phyloP scores from a whole-genome alignment of 2,329 filamentous ascomycete genomes.

The Paracoccidioides brasiliensis region DNA sequence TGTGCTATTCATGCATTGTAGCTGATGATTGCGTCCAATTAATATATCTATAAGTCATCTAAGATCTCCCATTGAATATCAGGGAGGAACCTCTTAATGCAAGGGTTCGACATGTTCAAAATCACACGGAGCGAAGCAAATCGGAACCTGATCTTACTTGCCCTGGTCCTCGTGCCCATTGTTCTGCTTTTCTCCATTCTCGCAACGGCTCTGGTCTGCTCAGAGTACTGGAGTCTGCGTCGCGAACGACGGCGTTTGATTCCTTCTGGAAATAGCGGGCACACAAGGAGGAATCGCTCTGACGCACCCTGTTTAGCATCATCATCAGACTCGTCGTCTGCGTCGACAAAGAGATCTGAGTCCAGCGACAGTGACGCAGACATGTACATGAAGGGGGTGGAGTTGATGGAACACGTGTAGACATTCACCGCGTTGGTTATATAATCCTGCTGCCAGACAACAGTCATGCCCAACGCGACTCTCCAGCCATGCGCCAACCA shows the following conservation, averaged over 20 bases:
- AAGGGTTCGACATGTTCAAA: not conserved
- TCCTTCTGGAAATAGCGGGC: constrained; percentile 15
- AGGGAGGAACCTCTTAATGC: not conserved
- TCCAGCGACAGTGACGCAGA: constrained; percentile 17
- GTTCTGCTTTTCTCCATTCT: constrained; percentile 29
- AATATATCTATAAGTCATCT: not conserved
- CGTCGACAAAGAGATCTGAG: constrained; percentile 22
- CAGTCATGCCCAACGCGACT: not conserved
- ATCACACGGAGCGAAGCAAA: constrained; percentile 6
- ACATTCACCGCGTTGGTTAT: not conserved
- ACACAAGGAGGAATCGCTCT: constrained; percentile 18
- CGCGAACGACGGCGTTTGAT: constrained; percentile 14
- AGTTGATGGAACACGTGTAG: constrained; percentile 11
- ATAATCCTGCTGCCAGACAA: not conserved
- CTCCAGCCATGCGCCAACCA: constrained; percentile 1
- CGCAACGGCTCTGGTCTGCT: constrained; percentile 26
- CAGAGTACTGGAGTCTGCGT: constrained; percentile 22
- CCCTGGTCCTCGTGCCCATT: constrained; percentile 37
- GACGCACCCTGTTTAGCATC: constrained; percentile 10
- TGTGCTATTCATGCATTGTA: not conserved
- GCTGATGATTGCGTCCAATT: not conserved
- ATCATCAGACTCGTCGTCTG: constrained; percentile 19
- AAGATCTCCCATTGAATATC: not conserved
- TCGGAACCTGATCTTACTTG: constrained; percentile 25
- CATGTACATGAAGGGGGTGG: constrained; percentile 15